Conservation (phyloP, 805 yeast species). For the Yamadazyma paraphyllophila region DNA sequence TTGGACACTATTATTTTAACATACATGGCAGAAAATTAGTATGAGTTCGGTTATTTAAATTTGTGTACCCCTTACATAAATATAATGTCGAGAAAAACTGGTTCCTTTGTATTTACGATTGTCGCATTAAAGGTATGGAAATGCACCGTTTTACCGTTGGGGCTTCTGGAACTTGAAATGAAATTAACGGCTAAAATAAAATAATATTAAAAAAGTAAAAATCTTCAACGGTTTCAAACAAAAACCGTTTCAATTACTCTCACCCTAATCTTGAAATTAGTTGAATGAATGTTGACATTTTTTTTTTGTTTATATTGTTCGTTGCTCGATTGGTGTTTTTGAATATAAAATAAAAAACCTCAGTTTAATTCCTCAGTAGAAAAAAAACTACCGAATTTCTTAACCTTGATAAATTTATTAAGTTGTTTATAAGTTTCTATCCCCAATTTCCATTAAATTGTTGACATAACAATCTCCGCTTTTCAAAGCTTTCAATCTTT, state of each 20-base stretch:
- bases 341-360: not conserved
- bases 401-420: not conserved
- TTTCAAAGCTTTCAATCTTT: not conserved
- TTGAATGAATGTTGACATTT: not conserved
- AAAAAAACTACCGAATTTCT: not conserved
- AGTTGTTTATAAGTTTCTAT: not conserved
- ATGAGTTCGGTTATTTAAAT: not conserved
- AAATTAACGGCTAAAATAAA: not conserved
- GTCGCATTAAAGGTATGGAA: not conserved
- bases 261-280: not conserved
- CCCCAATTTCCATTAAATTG: not conserved
- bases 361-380: not conserved
- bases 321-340: not conserved
- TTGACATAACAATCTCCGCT: not conserved
- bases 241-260: not conserved
- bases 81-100: not conserved
- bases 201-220: not conserved
- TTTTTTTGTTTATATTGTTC: not conserved
- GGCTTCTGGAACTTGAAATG: not conserved
- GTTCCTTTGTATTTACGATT: slow-evolving; percentile 6
- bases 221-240: not conserved
- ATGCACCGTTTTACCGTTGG: not conserved
- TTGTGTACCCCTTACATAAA: slow-evolving; percentile 7
- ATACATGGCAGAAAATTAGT: not conserved
- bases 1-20: not conserved